A percentile compares a stretch with the other conserved stretches of the same genome.
These are phyloP conservation scores for Fusarium irregulare DNA, from an alignment of 2,329 filamentous ascomycete genomes.

Conservation along the genomic window DNA sequence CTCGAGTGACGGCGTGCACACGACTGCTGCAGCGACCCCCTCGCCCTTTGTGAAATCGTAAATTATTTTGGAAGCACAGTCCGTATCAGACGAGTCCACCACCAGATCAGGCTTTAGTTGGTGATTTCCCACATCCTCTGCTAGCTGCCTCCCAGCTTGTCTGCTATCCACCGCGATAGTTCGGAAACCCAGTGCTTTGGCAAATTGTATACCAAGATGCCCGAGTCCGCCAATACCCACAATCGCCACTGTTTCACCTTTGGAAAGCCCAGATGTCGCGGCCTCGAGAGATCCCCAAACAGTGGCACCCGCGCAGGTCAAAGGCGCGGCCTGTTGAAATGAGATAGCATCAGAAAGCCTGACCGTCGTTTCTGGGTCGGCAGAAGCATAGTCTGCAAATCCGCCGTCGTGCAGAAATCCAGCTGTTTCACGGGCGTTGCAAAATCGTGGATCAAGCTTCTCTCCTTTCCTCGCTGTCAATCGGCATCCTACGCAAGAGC, in stretches of 20 bases:
- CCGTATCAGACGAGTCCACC: constrained; percentile 6
- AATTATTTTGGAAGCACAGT: background rate
- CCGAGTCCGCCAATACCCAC: constrained; percentile 8
- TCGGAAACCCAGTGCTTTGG: constrained; percentile 11
- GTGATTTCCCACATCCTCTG: background rate
- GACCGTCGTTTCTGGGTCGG: background rate
- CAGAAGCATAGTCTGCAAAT: constrained; percentile 8
- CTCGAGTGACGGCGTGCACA: constrained; percentile 4
- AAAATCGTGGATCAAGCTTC: constrained; percentile 10
- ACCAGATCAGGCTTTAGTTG: background rate
- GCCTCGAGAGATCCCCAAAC: constrained; percentile 13
- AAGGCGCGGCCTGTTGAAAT: constrained; percentile 8
- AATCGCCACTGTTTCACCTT: background rate
- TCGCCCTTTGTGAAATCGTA: constrained; percentile 6
- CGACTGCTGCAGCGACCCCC: constrained; percentile 1
- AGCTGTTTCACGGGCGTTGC: constrained; percentile 1
- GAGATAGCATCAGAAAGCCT: background rate
- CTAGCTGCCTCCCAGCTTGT: constrained; percentile 13
- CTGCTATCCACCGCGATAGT: constrained; percentile 13
- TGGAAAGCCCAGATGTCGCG: background rate
- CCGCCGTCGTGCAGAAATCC: constrained; percentile 17
- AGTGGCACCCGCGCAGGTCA: constrained; percentile 16
- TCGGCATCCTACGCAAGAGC: constrained; percentile 7
- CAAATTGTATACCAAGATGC: constrained; percentile 12
- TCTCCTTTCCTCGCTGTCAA: background rate